These are phyloP conservation scores for Tetrahymena elliotti DNA, from an alignment of 73 alveolate genomes.

Conservation along the genomic window DNA sequence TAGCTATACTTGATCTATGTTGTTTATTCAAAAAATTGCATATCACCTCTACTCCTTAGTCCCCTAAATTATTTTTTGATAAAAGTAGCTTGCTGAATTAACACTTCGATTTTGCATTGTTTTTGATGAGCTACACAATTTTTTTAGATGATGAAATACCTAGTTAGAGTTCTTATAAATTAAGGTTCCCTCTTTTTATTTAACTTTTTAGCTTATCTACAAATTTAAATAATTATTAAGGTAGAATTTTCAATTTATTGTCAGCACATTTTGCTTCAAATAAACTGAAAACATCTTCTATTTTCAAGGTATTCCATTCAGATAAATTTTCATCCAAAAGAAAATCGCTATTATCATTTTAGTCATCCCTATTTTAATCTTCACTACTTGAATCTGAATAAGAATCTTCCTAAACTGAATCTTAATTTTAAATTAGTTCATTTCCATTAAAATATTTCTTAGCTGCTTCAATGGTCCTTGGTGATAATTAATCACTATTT, in stretches of 20 bases:
- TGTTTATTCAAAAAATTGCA: not conserved
- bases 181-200: not conserved
- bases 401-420: not conserved
- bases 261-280: not conserved
- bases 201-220: not conserved
- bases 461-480: not conserved
- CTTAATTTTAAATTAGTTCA: not conserved
- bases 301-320: not conserved
- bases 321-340: not conserved
- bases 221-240: not conserved
- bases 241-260: not conserved
- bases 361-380: not conserved
- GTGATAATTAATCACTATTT: not conserved
- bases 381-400: not conserved
- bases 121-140: not conserved
- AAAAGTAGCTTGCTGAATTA: not conserved
- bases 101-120: not conserved
- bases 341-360: not conserved
- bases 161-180: not conserved
- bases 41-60: not conserved
- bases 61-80: not conserved
- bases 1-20: not conserved
- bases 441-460: not conserved
- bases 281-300: not conserved
- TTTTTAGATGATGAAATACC: not conserved